phyloP scores from a whole-genome alignment of 2,329 filamentous ascomycete species.

The Aspergillus eucalypticola region DNA sequence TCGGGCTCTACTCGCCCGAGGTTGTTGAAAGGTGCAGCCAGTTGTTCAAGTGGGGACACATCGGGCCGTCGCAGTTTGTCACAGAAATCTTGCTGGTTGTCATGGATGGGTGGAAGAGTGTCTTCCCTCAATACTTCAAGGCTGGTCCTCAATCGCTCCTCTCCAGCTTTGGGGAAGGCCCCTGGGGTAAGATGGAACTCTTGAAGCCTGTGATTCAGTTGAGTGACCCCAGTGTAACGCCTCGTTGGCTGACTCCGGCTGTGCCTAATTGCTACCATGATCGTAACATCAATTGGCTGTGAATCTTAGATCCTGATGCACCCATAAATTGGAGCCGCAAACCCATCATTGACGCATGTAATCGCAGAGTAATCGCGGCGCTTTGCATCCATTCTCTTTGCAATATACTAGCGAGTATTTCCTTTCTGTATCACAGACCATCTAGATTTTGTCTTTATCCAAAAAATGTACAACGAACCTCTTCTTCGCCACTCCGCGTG shows the following conservation, averaged over 20 bases:
- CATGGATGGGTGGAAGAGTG: background rate
- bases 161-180: background rate
- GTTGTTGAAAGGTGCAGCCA: background rate
- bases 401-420: too few species aligned
- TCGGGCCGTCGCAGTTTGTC: background rate
- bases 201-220: background rate
- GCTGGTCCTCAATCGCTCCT: background rate
- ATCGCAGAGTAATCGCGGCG: too few species aligned
- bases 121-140: background rate
- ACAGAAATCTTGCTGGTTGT: background rate
- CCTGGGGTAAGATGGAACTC: background rate
- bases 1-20: conserved; percentile 21
- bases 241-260: background rate
- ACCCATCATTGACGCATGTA: too few species aligned
- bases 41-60: background rate
- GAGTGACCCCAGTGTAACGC: background rate
- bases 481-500: too few species aligned
- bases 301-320: too few species aligned
- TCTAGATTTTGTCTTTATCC: too few species aligned
- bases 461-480: too few species aligned
- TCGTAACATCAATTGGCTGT: background rate
- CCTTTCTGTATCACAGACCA: too few species aligned
- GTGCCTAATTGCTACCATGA: background rate
- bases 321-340: too few species aligned
- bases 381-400: too few species aligned